Percentiles rank a stretch among this genome's conserved stretches.
Evolutionary conservation across 2,329 filamentous ascomycete species (phyloP).

Genomic region (Xylaria sp.): DNA sequence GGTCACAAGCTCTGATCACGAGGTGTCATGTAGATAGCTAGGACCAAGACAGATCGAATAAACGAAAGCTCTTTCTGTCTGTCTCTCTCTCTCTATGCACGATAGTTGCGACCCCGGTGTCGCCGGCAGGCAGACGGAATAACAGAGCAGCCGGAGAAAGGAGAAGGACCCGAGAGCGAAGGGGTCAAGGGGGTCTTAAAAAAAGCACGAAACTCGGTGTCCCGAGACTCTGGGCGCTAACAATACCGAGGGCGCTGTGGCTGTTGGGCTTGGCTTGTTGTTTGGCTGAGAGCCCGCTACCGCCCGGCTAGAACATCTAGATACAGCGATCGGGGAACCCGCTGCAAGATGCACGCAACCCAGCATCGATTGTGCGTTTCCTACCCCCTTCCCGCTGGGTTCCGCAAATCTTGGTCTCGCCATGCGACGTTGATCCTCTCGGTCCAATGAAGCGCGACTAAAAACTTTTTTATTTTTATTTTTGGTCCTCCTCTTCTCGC

Average conservation of each 20-base stretch:
- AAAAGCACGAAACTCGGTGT: slow-evolving; percentile 19
- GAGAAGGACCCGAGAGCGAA: slow-evolving; percentile 12
- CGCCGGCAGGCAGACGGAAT: slow-evolving; percentile 14
- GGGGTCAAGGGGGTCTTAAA: neutral
- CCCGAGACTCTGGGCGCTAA: slow-evolving; percentile 33
- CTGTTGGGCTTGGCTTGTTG: slow-evolving; percentile 19
- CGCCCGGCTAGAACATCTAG: slow-evolving; percentile 13
- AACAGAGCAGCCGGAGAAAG: neutral
- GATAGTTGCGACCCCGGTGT: slow-evolving; percentile 27
- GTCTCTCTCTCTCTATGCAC: neutral
- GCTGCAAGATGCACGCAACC: slow-evolving; percentile 33
- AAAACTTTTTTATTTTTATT: neutral
- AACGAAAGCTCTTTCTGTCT: neutral
- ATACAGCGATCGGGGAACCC: slow-evolving; percentile 31
- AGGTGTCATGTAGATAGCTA: slow-evolving; percentile 23
- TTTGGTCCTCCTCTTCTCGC: neutral
- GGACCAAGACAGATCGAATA: slow-evolving; percentile 14
- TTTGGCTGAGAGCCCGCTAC: slow-evolving; percentile 16
- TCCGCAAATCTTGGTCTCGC: slow-evolving; percentile 3
- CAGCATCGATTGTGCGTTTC: slow-evolving; percentile 10
- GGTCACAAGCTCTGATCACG: slow-evolving; percentile 19
- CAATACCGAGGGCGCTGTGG: slow-evolving; percentile 10
- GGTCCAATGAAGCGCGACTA: neutral
- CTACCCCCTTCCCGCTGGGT: neutral
- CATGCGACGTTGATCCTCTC: too few relatives aligned